Conservation (phyloP, 2,329 filamentous ascomycete genomes). For the Curvularia sp. region DNA sequence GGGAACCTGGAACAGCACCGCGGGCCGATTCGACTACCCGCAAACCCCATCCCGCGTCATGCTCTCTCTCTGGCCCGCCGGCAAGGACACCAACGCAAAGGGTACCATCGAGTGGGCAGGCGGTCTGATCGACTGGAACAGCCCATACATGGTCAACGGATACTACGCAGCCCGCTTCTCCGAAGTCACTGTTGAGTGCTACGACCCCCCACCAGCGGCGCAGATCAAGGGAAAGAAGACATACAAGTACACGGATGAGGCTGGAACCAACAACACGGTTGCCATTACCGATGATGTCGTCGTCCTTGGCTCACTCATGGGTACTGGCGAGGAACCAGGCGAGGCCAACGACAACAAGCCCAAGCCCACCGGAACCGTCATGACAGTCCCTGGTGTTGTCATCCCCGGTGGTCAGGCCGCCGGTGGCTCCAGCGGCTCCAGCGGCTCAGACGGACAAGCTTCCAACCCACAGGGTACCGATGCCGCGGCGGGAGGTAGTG, state of each 20-base stretch:
- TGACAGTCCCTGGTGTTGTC: conserved; percentile 65
- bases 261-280: conserved; percentile 76
- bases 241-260: conserved; percentile 74
- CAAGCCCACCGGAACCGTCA: conserved; percentile 41
- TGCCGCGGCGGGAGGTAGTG: conserved; percentile 4
- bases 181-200: conserved; percentile 85
- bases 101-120: conserved; percentile 94
- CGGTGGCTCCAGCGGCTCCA: conserved; percentile 20
- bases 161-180: conserved; percentile 88
- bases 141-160: conserved; percentile 79
- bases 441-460: background rate
- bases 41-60: conserved; percentile 91
- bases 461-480: conserved; percentile 1
- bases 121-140: conserved; percentile 86
- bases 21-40: conserved; percentile 83
- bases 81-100: conserved; percentile 75
- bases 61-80: conserved; percentile 95
- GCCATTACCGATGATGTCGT: conserved; percentile 76
- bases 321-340: conserved; percentile 76
- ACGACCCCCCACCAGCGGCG: conserved; percentile 76
- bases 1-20: conserved; percentile 85
- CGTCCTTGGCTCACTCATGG: conserved; percentile 77
- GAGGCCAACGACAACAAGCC: conserved; percentile 49
- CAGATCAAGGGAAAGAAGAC: conserved; percentile 66
- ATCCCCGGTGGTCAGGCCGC: conserved; percentile 56